Base-by-base conservation (phyloP, 2,329 filamentous ascomycete species). In the Fusarium equiseti region DNA sequence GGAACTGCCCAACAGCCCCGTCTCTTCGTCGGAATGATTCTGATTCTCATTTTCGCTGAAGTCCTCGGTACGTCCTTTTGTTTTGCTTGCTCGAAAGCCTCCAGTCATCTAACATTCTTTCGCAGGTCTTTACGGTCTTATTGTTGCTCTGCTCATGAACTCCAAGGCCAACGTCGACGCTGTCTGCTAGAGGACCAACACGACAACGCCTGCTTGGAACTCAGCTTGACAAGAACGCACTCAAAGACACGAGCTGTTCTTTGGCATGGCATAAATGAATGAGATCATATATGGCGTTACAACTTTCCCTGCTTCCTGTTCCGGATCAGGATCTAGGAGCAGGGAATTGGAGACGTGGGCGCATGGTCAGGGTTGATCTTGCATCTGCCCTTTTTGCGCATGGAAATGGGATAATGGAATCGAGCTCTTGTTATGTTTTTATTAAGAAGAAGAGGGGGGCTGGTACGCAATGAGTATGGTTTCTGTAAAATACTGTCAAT, bases 21-120 rank as follows among this genome's bases (percentile, higher is more conserved):
- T 81, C 88, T 97, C 75, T 97, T 97, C 84, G 94, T 97, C 80
- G 95, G 95, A 84, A 98, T 98, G 94, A 97, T 98, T 84, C 84
- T 98, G 81, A 98, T 98, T 87, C 93, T 98, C 85, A 98, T 98
- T 95, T 98, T 97, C 88, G 95, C 95, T 76, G 95, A 98, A 95
- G 95, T 98, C 76, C 85, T 98, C 91, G 95, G 94, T 96, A 87
- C 70, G 91, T 86, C 71, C 91, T 86, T 29, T 24, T 29, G 27
- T 12, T 44, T 27, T 26, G 27, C 73, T 66, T 8, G 38, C 5
- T 20, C 27, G 6, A 3, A 24, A 22, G 13, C 27, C 26, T 29
- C 5, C 12, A 18, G 9, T 13, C 56, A 31, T 58, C 79, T 81
- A 67, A 80, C 53, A 38, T 52, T 20, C 24, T 13, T 46, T 3